Conservation (phyloP, 768 basidiomycete genomes). For the Kockovaella imperatae region DNA sequence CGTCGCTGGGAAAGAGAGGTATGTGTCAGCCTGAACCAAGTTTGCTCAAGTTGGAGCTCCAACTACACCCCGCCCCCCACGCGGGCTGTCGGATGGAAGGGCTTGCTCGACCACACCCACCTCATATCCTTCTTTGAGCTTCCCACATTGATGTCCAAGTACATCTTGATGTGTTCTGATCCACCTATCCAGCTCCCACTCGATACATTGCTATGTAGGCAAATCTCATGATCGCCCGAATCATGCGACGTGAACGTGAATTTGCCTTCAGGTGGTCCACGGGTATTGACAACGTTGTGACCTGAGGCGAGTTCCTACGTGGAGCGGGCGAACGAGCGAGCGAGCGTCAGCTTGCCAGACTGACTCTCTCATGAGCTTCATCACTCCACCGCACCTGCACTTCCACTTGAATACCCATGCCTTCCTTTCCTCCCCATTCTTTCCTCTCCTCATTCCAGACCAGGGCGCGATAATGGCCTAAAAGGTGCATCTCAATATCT, state of each 20-base stretch:
- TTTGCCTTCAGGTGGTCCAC: slow-evolving; percentile 79
- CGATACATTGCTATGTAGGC: slow-evolving; percentile 85
- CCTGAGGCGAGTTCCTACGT: slow-evolving; percentile 73
- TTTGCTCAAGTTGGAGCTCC: neutral
- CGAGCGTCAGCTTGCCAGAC: too few relatives aligned
- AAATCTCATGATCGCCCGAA: slow-evolving; percentile 89
- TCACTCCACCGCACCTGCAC: slow-evolving; percentile 60
- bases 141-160: slow-evolving; percentile 90
- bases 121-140: slow-evolving; percentile 77
- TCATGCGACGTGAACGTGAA: slow-evolving; percentile 99
- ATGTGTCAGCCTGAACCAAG: too few relatives aligned
- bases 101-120: slow-evolving; percentile 16
- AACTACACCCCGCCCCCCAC: neutral
- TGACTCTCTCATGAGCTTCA: neutral
- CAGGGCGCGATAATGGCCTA: slow-evolving; percentile 85
- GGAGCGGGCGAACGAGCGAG: neutral
- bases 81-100: neutral
- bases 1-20: slow-evolving; percentile 32
- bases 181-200: too few relatives aligned
- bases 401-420: slow-evolving; percentile 81
- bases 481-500: neutral
- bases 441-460: slow-evolving; percentile 76
- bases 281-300: slow-evolving; percentile 75
- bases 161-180: slow-evolving; percentile 75
- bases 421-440: slow-evolving; percentile 60